Conservation (phyloP, 768 basidiomycete genomes). For the Rhodotorula graminis region DNA sequence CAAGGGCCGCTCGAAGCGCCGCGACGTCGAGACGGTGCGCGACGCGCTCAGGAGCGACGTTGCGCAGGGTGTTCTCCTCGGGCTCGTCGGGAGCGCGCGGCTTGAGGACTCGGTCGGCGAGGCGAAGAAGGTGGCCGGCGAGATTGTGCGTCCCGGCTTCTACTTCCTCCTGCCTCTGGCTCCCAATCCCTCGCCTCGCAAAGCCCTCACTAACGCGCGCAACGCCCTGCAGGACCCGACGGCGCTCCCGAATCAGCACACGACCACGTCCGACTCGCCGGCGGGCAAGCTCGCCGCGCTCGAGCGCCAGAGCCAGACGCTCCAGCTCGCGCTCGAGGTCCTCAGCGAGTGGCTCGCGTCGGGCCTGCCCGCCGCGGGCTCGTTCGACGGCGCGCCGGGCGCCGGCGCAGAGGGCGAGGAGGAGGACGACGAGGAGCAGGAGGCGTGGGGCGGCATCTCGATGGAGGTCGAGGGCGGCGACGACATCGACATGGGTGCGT, state of each 20-base stretch:
- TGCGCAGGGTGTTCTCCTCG: constrained; percentile 14
- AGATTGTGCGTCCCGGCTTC: constrained; percentile 18
- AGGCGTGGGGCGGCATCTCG: constrained; percentile 32
- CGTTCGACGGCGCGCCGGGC: not conserved
- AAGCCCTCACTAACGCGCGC: too few relatives aligned
- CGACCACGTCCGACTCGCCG: constrained; percentile 5
- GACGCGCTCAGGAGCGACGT: constrained; percentile 6
- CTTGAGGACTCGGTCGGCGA: not conserved
- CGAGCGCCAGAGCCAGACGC: constrained; percentile 46
- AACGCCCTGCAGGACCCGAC: constrained; percentile 29
- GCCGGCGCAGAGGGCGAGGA: not conserved
- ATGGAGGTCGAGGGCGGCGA: constrained; percentile 28
- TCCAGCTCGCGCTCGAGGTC: constrained; percentile 48
- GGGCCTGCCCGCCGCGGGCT: constrained; percentile 10
- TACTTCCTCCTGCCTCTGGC: not conserved
- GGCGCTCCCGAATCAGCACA: constrained; percentile 1
- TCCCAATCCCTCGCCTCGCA: too few relatives aligned
- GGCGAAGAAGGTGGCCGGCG: not conserved
- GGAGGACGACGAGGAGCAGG: constrained; percentile 23
- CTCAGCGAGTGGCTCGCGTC: constrained; percentile 38
- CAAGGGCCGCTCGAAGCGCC: constrained; percentile 24
- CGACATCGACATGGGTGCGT: not conserved
- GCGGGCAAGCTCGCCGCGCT: constrained; percentile 42
- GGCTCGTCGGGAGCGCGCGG: constrained; percentile 2
- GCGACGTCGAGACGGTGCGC: constrained; percentile 22